phyloP scores from a whole-genome alignment of 2,329 filamentous ascomycete species.

The Ramichloridium luteum region DNA sequence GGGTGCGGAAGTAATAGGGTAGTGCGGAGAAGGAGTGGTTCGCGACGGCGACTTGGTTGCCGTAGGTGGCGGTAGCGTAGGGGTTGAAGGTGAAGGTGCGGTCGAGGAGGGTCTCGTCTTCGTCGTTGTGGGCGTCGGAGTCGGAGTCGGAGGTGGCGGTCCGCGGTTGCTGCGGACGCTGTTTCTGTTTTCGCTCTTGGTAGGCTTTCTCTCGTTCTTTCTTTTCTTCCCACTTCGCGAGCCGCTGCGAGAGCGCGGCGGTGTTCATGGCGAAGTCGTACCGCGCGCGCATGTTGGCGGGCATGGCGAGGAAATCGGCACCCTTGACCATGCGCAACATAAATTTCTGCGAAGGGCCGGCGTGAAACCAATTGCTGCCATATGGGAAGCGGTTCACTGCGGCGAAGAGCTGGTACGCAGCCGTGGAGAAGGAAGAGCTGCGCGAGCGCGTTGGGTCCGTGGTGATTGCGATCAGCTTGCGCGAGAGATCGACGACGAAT shows the following conservation, averaged over 20 bases:
- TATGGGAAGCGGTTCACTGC: constrained; percentile 65
- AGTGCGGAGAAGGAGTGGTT: constrained; percentile 74
- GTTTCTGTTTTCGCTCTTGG: constrained; percentile 4
- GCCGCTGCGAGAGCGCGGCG: constrained; percentile 25
- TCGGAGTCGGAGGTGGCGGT: too few relatives aligned
- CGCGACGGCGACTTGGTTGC: constrained; percentile 64
- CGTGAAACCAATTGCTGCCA: constrained; percentile 63
- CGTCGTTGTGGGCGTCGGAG: neutral
- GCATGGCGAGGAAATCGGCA: constrained; percentile 59
- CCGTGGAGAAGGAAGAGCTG: constrained; percentile 52
- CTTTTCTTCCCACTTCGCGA: constrained; percentile 5
- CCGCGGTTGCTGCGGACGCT: too few relatives aligned
- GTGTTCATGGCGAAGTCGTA: constrained; percentile 32
- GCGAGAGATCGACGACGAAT: constrained; percentile 59
- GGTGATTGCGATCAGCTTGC: constrained; percentile 61
- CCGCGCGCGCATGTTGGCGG: constrained; percentile 36
- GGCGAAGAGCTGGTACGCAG: constrained; percentile 73
- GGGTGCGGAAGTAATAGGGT: constrained; percentile 65
- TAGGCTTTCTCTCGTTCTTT: too few relatives aligned
- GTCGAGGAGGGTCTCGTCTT: constrained; percentile 1
- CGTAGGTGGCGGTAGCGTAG: constrained; percentile 57
- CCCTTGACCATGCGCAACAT: constrained; percentile 83
- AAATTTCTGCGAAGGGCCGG: constrained; percentile 76
- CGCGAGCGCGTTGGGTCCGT: too few relatives aligned
- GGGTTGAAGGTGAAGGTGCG: neutral